phyloP scores from a whole-genome alignment of 371 early-diverging fungal genomes.

The Actinomortierella ambigua region DNA sequence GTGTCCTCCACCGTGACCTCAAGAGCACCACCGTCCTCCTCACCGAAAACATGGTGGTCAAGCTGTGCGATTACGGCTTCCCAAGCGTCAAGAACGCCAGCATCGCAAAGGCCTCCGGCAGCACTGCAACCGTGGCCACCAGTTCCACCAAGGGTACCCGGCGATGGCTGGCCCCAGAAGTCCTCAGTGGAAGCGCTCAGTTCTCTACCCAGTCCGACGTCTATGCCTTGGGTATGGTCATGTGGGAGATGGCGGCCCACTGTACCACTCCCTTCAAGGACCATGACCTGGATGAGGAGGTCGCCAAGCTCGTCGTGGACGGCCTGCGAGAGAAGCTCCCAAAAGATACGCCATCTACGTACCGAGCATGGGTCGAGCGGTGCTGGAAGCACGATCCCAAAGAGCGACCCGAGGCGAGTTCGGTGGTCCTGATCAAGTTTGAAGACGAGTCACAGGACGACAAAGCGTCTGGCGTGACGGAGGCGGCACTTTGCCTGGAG shows the following conservation, averaged over 20 bases:
- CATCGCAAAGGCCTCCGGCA: too few relatives aligned
- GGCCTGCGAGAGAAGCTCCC: too few relatives aligned
- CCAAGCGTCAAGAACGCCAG: not conserved
- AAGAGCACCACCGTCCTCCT: conserved; percentile 64
- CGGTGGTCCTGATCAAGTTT: too few relatives aligned
- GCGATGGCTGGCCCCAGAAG: conserved; percentile 4
- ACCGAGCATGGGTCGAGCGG: too few relatives aligned
- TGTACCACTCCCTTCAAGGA: not conserved
- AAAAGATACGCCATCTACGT: too few relatives aligned
- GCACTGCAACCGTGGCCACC: too few relatives aligned
- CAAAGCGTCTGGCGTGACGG: not conserved
- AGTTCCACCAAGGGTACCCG: not conserved
- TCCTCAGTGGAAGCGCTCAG: not conserved
- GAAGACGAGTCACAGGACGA: too few relatives aligned
- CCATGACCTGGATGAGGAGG: too few relatives aligned
- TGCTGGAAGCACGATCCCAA: too few relatives aligned
- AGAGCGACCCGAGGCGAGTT: too few relatives aligned
- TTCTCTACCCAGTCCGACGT: not conserved
- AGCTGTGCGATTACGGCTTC: conserved; percentile 4
- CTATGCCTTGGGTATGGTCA: conserved; percentile 1
- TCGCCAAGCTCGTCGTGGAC: too few relatives aligned
- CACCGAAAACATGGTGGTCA: too few relatives aligned
- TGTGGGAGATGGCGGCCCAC: conserved; percentile 3
- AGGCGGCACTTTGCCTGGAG: conserved; percentile 1
- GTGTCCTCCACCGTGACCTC: conserved; percentile 92